Evolutionary conservation across 2,329 filamentous ascomycete genomes (phyloP), one percentile per base, ranked within the genome.

Genomic region (Colletotrichum shisoi): DNA sequence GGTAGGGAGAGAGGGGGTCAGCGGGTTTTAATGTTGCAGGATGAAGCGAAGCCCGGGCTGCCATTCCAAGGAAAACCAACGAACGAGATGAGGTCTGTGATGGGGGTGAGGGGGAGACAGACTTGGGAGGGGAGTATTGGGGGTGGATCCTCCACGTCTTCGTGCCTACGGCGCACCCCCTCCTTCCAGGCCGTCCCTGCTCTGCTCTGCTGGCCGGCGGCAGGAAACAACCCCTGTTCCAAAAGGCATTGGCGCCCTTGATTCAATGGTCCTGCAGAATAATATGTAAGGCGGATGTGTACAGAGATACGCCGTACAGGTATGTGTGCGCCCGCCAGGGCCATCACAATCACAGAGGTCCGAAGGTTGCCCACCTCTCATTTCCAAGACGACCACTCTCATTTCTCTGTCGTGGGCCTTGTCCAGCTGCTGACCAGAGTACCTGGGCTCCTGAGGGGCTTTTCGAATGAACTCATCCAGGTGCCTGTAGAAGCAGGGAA

Each of bases 11-110:
- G 74, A 74, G 77, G 77, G 76, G 76, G 74, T 71, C 71, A 73
- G 74, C 73, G 76, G 76, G 74, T 78, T 79, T 79, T 79, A 79
- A 78, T 77, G 66, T 70, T 69, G 66, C 69, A 64, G 66, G 52
- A 63, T 49, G 60, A 67, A 34, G 64, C 49, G 51, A 68, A 57
- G 56, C 39, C 54, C 66, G 31, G 57, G 37, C 61, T 37, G 48
- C 40, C 34, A 54, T 48, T 45, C 13, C 45, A 46, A 45, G 52
- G 58, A 65, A 31, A 34, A n/a, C 61, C 49, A 66, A 42, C 65
- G 64, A 67, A 67, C 60, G 64, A 67, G 60, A 67, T 59, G 64
- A 64, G 46, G 57, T 56, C 58, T 62, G 40, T 24, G 64, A 59
- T n/a, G 64, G 63, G 53, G 62, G 21, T 44, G 42, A 34, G 19